A percentile compares a stretch with the other conserved stretches of the same genome.
Evolutionary conservation across 306 rosid genomes (phyloP).

Genomic region (Aeschynomene evenia): DNA sequence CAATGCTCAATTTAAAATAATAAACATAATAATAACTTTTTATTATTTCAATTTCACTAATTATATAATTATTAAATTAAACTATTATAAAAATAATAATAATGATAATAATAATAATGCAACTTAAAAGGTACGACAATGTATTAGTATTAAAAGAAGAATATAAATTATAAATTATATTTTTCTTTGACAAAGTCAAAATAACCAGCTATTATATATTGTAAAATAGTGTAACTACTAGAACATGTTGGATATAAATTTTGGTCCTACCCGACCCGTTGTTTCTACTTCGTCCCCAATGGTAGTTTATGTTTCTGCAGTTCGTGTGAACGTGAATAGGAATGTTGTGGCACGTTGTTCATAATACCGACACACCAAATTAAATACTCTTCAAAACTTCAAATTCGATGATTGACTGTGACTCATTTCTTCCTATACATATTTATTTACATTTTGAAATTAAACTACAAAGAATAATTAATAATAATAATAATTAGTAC

Average conservation of each 20-base stretch:
- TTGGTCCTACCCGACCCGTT: not conserved
- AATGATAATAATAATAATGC: too few relatives aligned
- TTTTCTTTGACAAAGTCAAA: not conserved
- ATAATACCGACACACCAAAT: not conserved
- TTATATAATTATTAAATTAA: too few relatives aligned
- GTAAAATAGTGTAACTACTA: not conserved
- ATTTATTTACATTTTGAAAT: too few relatives aligned
- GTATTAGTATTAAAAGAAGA: too few relatives aligned
- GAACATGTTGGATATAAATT: not conserved
- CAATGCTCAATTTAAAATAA: too few relatives aligned
- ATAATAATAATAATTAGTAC: not conserved
- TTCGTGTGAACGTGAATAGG: not conserved
- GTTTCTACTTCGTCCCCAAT: not conserved
- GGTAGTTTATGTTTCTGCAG: not conserved
- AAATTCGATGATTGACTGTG: not conserved
- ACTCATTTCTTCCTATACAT: not conserved
- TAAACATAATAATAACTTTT: too few relatives aligned
- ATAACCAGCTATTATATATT: too few relatives aligned
- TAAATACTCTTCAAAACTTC: not conserved
- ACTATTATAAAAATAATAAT: too few relatives aligned
- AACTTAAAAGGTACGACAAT: too few relatives aligned
- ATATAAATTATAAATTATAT: not conserved
- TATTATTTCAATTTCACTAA: too few relatives aligned
- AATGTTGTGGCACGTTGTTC: not conserved
- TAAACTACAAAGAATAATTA: not conserved